These are phyloP conservation scores for Mycena polygramma DNA, from an alignment of 768 basidiomycete genomes.

Conservation along the genomic window DNA sequence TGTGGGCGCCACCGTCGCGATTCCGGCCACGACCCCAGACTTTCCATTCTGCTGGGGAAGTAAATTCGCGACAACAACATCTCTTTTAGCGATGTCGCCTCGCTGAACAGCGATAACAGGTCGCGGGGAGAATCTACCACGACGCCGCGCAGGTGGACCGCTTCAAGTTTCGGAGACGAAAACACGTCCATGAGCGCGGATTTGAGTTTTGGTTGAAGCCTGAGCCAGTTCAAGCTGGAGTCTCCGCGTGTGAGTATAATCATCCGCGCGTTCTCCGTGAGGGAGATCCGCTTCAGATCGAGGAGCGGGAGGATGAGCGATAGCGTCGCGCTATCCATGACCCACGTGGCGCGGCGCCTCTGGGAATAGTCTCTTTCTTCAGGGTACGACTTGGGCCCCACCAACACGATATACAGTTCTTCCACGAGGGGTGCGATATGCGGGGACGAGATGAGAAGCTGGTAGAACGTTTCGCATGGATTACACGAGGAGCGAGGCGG, in stretches of 20 bases:
- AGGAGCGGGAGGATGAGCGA: conserved; percentile 19
- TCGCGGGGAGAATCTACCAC: conserved; percentile 11
- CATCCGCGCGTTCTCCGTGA: not conserved
- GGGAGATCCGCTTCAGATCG: conserved; percentile 9
- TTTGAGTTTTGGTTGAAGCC: not conserved
- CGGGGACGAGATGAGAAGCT: conserved; percentile 1
- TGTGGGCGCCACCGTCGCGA: not conserved
- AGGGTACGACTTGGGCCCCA: conserved; percentile 5
- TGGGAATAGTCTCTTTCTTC: not conserved
- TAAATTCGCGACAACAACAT: conserved; percentile 15
- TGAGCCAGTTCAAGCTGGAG: conserved; percentile 17
- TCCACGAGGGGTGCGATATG: conserved; percentile 10
- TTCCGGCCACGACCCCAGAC: conserved; percentile 1
- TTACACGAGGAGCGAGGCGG: not conserved
- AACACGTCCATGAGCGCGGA: not conserved
- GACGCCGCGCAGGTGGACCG: conserved; percentile 24
- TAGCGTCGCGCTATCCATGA: not conserved
- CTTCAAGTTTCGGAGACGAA: not conserved
- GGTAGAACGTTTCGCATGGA: conserved; percentile 8
- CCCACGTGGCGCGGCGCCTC: not conserved
- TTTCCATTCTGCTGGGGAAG: not conserved
- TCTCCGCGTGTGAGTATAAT: not conserved
- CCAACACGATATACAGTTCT: conserved; percentile 11
- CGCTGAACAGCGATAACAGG: conserved; percentile 24
- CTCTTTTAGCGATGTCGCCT: conserved; percentile 3